A percentile compares a stretch with the other conserved stretches of the same genome.
Conservation (phyloP, 768 basidiomycete genomes). For the Crassisporium funariophilum region DNA sequence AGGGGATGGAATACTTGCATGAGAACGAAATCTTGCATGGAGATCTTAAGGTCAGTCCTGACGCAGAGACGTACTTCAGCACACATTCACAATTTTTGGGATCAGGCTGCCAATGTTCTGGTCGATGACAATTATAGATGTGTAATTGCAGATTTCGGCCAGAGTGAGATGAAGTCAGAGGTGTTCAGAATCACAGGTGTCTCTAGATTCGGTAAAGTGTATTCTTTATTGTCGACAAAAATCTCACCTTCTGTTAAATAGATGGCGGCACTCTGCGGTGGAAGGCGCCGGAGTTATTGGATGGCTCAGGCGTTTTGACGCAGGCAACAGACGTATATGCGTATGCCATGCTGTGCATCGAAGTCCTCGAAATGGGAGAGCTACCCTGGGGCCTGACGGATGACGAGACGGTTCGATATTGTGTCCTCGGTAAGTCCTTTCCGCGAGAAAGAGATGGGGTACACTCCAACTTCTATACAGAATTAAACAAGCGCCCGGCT, state of each 20-base stretch:
- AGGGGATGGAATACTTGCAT: conserved; percentile 85
- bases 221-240: conserved; percentile 21
- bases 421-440: conserved; percentile 48
- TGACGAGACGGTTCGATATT: conserved; percentile 51
- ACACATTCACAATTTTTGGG: neutral
- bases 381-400: conserved; percentile 58
- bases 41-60: conserved; percentile 66
- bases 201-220: conserved; percentile 42
- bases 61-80: neutral
- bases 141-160: conserved; percentile 82
- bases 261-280: conserved; percentile 68
- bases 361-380: conserved; percentile 63
- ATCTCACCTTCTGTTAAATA: neutral
- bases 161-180: conserved; percentile 78
- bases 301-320: conserved; percentile 48
- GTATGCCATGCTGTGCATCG: conserved; percentile 65
- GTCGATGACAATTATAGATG: conserved; percentile 68
- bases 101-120: conserved; percentile 71
- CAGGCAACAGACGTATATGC: conserved; percentile 67
- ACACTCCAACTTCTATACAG: conserved; percentile 29
- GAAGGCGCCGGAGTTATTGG: conserved; percentile 71
- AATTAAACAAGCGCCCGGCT: conserved; percentile 51
- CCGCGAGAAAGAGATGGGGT: conserved; percentile 21
- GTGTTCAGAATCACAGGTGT: conserved; percentile 61
- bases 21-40: conserved; percentile 70